Evolutionary conservation across 352 stramenopile species (phyloP).

Genomic region (Phytophthora kernoviae): DNA sequence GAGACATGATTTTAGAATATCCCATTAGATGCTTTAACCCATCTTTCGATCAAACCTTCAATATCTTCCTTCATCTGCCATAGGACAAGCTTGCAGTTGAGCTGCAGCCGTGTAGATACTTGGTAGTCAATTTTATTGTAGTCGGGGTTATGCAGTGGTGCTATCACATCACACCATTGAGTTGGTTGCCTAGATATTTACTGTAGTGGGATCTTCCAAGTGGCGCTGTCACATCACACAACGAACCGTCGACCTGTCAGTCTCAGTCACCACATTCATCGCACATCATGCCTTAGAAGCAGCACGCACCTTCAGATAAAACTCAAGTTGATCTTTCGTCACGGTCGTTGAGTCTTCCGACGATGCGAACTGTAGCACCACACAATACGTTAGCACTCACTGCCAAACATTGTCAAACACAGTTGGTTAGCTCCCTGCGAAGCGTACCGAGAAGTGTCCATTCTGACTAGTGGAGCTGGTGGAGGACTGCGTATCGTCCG

Average conservation of each 20-base stretch:
- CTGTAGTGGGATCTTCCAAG: constrained; percentile 37
- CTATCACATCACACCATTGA: constrained; percentile 4
- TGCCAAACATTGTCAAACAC: not conserved
- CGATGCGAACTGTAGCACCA: constrained; percentile 42
- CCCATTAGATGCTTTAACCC: too few relatives aligned
- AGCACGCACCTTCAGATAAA: constrained; percentile 79
- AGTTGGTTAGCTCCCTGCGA: not conserved
- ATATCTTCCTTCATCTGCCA: too few relatives aligned
- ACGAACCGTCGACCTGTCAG: constrained; percentile 13
- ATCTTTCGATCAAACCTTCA: too few relatives aligned
- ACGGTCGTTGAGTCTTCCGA: constrained; percentile 64
- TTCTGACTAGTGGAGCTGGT: constrained; percentile 61
- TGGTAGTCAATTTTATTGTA: constrained; percentile 4
- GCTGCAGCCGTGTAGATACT: not conserved
- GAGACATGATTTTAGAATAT: too few relatives aligned
- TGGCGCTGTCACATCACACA: constrained; percentile 43
- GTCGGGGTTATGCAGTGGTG: not conserved
- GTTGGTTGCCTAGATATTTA: constrained; percentile 9
- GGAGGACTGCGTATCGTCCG: constrained; percentile 66
- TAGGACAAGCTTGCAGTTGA: too few relatives aligned
- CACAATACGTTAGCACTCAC: not conserved
- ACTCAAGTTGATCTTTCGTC: constrained; percentile 86
- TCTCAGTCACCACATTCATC: not conserved
- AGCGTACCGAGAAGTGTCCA: constrained; percentile 49
- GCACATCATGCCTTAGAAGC: not conserved